These are phyloP conservation scores for Monosporascus sp. DNA, from an alignment of 2,329 filamentous ascomycete genomes.

Conservation along the genomic window DNA sequence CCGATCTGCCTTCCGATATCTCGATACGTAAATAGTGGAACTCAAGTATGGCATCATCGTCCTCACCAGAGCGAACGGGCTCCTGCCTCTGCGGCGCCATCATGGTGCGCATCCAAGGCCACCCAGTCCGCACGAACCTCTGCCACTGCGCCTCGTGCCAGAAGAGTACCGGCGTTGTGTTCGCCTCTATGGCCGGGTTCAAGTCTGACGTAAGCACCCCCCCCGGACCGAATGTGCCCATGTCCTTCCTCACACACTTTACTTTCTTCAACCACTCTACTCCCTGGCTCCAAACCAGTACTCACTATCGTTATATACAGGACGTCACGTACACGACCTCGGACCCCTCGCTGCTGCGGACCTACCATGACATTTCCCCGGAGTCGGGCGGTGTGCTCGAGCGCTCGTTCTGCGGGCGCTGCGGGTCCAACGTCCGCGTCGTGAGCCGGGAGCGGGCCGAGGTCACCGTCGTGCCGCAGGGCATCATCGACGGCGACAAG, in stretches of 20 bases:
- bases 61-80: conserved; percentile 6
- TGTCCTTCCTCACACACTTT: not conserved
- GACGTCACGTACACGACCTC: conserved; percentile 14
- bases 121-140: conserved; percentile 12
- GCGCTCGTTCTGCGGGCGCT: conserved; percentile 18
- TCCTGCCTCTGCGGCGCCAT: conserved; percentile 23
- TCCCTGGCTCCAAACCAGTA: not conserved
- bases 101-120: conserved; percentile 11
- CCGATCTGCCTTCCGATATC: too few species aligned
- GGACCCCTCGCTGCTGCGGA: conserved; percentile 8
- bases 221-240: not conserved
- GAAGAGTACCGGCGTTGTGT: conserved; percentile 13
- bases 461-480: conserved; percentile 10
- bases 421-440: conserved; percentile 9
- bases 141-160: conserved; percentile 24
- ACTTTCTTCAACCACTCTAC: not conserved
- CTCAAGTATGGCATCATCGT: too few species aligned
- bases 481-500: conserved; percentile 17
- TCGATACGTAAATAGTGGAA: too few species aligned
- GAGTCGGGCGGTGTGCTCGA: conserved; percentile 13
- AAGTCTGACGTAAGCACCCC: conserved; percentile 11
- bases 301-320: conserved; percentile 2
- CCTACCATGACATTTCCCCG: conserved; percentile 10
- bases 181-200: conserved; percentile 13
- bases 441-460: not conserved